Evolutionary conservation across 179 eudicot species (phyloP).

Genomic region (Actinidia arguta): DNA sequence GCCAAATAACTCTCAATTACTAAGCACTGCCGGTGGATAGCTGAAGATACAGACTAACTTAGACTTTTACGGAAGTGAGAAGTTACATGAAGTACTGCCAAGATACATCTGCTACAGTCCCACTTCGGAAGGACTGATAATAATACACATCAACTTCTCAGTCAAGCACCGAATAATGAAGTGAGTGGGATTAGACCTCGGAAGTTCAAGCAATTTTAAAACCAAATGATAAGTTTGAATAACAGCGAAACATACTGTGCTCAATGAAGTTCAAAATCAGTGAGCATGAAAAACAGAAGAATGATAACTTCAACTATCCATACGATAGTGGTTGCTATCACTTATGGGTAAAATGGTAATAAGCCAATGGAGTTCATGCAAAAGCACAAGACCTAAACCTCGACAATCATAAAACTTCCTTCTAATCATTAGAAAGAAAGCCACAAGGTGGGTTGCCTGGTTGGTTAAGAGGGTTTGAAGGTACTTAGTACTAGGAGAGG

Average conservation of each 20-base stretch:
- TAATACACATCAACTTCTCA: background rate
- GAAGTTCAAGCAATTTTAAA: background rate
- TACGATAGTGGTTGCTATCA: too few species aligned
- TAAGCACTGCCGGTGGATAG: background rate
- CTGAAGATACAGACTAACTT: background rate
- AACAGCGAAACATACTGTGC: too few species aligned
- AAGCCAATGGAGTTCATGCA: too few species aligned
- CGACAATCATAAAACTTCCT: too few species aligned
- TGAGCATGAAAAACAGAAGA: constrained; percentile 1
- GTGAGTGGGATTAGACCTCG: background rate
- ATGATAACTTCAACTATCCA: background rate
- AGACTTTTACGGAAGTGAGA: background rate
- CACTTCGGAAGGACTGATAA: background rate
- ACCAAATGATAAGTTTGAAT: background rate
- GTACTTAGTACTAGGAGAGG: too few species aligned
- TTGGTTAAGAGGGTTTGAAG: too few species aligned
- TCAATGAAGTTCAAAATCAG: background rate
- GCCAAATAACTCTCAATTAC: background rate
- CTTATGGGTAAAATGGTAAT: too few species aligned
- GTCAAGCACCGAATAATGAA: too few species aligned
- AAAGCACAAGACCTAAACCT: too few species aligned
- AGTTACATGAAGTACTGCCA: background rate
- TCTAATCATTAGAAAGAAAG: too few species aligned
- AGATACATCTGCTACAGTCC: background rate
- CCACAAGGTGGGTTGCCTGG: too few species aligned